A percentile compares a stretch with the other conserved stretches of the same genome.
Evolutionary conservation across 164 flowering plant genomes (phyloP).

Genomic region (Aristolochia californica): DNA sequence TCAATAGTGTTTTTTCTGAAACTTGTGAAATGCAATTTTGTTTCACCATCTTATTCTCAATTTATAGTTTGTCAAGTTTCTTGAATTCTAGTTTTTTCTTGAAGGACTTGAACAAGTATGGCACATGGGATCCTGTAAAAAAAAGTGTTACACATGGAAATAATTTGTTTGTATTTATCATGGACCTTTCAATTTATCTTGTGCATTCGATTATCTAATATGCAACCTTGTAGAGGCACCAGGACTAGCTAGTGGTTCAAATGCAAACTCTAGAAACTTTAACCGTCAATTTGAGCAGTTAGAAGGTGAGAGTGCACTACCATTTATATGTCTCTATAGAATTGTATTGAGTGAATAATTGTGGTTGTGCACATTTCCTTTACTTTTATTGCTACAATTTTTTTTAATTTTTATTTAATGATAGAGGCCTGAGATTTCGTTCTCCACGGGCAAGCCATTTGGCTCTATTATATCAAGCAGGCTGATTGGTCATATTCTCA

Average conservation of each 20-base stretch:
- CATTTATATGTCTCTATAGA: background rate
- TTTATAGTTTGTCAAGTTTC: background rate
- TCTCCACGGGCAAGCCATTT: background rate
- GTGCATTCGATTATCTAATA: background rate
- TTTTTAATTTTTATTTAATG: background rate
- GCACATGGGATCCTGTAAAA: background rate
- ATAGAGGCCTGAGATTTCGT: background rate
- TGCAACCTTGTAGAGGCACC: slow-evolving; percentile 54
- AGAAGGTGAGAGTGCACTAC: slow-evolving; percentile 35
- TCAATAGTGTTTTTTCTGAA: too few species aligned
- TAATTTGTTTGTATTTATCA: background rate
- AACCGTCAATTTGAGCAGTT: slow-evolving; percentile 72
- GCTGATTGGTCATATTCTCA: background rate
- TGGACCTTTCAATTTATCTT: background rate
- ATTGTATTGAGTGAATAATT: background rate
- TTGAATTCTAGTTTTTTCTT: background rate
- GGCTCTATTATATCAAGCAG: background rate
- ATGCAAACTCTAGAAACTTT: slow-evolving; percentile 26
- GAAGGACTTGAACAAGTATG: background rate
- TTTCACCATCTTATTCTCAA: background rate
- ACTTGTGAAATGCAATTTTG: too few species aligned
- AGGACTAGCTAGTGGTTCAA: slow-evolving; percentile 33
- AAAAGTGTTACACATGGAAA: background rate
- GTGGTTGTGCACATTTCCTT: too few species aligned
- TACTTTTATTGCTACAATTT: too few species aligned